A percentile compares a stretch with the other conserved stretches of the same genome.
Conservation (phyloP, 208 protist genomes). For the Acanthamoeba castellanii region DNA sequence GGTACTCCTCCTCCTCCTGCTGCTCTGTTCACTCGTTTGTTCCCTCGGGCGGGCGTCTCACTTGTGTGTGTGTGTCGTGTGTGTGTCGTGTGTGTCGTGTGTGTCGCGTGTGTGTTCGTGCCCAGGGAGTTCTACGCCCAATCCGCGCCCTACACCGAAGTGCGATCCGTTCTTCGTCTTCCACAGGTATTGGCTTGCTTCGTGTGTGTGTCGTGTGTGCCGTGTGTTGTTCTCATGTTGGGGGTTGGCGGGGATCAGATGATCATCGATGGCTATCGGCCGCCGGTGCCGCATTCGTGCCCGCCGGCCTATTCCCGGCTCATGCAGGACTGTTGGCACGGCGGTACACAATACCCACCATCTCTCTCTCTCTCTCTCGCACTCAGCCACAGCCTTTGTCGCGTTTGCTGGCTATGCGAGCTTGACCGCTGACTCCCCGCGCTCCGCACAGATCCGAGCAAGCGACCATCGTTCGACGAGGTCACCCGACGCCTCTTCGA, state of each 20-base stretch:
- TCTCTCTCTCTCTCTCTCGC: not conserved
- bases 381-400: not conserved
- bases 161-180: not conserved
- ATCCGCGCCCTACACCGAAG: constrained; percentile 2
- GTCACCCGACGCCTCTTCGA: constrained; percentile 18
- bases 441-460: constrained; percentile 13
- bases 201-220: not conserved
- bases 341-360: not conserved
- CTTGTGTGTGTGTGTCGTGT: too few relatives aligned
- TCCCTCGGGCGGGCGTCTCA: not conserved
- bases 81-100: too few relatives aligned
- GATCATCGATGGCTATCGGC: constrained; percentile 42
- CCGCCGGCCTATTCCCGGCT: not conserved
- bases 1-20: not conserved
- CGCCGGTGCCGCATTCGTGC: not conserved
- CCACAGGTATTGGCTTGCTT: not conserved
- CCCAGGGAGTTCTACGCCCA: constrained; percentile 22
- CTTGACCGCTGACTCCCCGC: not conserved
- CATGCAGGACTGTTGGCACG: constrained; percentile 57
- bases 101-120: too few relatives aligned
- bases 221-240: not conserved
- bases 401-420: not conserved
- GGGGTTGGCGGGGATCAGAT: not conserved
- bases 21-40: not conserved
- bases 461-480: constrained; percentile 48